Evolutionary conservation across 352 stramenopile genomes (phyloP).

Genomic region (Phytophthora pisi): DNA sequence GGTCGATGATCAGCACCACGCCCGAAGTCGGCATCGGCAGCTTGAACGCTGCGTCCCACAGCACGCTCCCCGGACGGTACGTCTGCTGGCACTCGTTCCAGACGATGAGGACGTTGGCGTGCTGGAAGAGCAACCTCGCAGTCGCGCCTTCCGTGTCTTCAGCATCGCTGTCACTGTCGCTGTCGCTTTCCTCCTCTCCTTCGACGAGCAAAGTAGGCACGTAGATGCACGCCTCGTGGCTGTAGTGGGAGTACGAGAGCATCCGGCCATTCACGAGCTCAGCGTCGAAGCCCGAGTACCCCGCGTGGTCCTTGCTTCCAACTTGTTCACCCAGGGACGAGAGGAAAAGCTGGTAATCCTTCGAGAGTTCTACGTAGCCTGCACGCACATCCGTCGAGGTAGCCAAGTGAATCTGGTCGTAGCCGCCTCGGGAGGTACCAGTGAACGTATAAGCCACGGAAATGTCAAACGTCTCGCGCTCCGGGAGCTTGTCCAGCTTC

Average conservation of each 20-base stretch:
- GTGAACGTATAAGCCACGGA: slow-evolving; percentile 76
- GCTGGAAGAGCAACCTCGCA: slow-evolving; percentile 52
- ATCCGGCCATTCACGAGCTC: slow-evolving; percentile 47
- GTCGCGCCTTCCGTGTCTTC: slow-evolving; percentile 36
- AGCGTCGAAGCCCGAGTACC: slow-evolving; percentile 57
- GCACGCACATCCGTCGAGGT: slow-evolving; percentile 54
- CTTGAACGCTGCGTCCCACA: slow-evolving; percentile 82
- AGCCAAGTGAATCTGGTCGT: slow-evolving; percentile 76
- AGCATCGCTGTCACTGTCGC: slow-evolving; percentile 42
- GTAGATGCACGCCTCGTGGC: slow-evolving; percentile 81
- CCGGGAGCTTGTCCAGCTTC: slow-evolving; percentile 73
- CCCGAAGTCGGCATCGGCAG: slow-evolving; percentile 79
- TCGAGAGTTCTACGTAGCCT: slow-evolving; percentile 47
- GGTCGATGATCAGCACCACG: slow-evolving; percentile 84
- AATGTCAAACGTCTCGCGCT: slow-evolving; percentile 85
- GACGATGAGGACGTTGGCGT: slow-evolving; percentile 82
- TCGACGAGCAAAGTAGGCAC: slow-evolving; percentile 72
- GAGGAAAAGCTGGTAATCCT: slow-evolving; percentile 81
- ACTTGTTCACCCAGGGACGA: slow-evolving; percentile 70
- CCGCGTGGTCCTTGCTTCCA: slow-evolving; percentile 42
- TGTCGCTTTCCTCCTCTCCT: slow-evolving; percentile 36
- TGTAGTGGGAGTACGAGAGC: slow-evolving; percentile 83
- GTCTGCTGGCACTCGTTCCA: slow-evolving; percentile 90
- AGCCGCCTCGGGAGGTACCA: slow-evolving; percentile 69
- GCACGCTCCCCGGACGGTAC: slow-evolving; percentile 74